phyloP scores from a whole-genome alignment of 768 basidiomycete species.

The Udeniomyces megalosporus region DNA sequence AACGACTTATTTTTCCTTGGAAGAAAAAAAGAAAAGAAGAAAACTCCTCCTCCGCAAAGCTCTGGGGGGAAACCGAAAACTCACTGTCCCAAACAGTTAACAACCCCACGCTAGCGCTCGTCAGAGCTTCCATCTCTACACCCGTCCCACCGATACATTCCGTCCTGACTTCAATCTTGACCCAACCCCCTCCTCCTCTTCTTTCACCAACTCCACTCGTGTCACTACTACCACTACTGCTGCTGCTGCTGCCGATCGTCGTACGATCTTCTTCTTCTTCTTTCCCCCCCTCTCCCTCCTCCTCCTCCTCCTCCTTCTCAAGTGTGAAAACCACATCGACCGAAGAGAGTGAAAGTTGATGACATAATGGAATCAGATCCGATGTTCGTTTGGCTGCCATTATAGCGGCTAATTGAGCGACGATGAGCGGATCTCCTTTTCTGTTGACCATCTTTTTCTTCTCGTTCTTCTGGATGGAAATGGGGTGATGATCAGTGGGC shows the following conservation, averaged over 20 bases:
- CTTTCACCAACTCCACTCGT: slow-evolving; percentile 15
- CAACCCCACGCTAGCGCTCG: slow-evolving; percentile 59
- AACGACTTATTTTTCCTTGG: no score
- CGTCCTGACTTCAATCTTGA: slow-evolving; percentile 48
- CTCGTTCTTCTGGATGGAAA: no score
- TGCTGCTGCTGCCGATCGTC: no score
- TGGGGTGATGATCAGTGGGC: slow-evolving; percentile 26
- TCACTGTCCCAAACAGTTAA: slow-evolving; percentile 69
- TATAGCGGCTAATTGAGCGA: slow-evolving; percentile 61
- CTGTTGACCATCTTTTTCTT: slow-evolving; percentile 38
- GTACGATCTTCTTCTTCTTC: no score
- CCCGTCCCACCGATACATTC: slow-evolving; percentile 66
- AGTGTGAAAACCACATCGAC: slow-evolving; percentile 42
- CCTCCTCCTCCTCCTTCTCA: slow-evolving; percentile 25
- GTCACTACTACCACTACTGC: no score
- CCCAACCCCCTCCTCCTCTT: slow-evolving; percentile 35
- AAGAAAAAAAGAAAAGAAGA: neutral
- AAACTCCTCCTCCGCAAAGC: no score
- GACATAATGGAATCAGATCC: slow-evolving; percentile 72
- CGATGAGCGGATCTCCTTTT: slow-evolving; percentile 28
- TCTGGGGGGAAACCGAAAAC: neutral
- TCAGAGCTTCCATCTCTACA: slow-evolving; percentile 80
- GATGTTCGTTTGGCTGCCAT: slow-evolving; percentile 75
- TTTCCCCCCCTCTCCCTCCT: no score
- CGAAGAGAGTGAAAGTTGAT: slow-evolving; percentile 59